Base-by-base conservation (phyloP, 352 stramenopile species). In the Phytophthora litchii region DNA sequence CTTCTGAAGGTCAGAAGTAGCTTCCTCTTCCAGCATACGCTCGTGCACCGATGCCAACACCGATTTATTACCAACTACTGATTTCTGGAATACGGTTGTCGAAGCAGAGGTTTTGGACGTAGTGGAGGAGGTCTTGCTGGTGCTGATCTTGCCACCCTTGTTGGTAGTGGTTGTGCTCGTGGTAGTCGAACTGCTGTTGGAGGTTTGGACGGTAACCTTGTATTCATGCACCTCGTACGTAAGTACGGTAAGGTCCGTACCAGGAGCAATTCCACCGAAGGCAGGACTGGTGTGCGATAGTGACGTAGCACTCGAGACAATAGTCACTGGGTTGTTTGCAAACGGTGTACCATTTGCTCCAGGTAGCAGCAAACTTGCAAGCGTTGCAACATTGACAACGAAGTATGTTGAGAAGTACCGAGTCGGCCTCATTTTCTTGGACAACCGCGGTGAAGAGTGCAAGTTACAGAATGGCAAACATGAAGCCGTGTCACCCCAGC, bases 321-420 rank as follows among this genome's bases (percentile, higher is more conserved):
- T 72, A 6, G 67, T 76, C 19, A 70, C 64, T 13, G 67, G 67
- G 40, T 76, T 72, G 56, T 76, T 64, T n/a, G 57, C 67, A 17
- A 76, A 70, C 5, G 67, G 67, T 4, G 45, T 62, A 27, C 46
- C 67, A 2, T 40, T 61, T 21, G 32, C 40, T 29, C 43, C 44
- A n/a, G 29, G 34, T 9, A 70, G 35, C 32, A 67, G 35, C 7
- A 70, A 21, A 54, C 37, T 27, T 19, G 21, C 48, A 12, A 66
- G 35, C 11, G 19, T 42, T 51, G 60, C 60, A 54, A 37, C 32
- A 27, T 38, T 46, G 32, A 53, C 40, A 25, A 34, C 38, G 19
- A 54, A 40, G 38, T 34, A 25, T 23, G 50, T 19, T 7, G 54
- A 47, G 38, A 38, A 40, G 27, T 65, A 56, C 47, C 43, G 43